A percentile compares a stretch with the other conserved stretches of the same genome.
phyloP scores from a whole-genome alignment of 2,329 filamentous ascomycete species.

The Drechslerella dactyloides region DNA sequence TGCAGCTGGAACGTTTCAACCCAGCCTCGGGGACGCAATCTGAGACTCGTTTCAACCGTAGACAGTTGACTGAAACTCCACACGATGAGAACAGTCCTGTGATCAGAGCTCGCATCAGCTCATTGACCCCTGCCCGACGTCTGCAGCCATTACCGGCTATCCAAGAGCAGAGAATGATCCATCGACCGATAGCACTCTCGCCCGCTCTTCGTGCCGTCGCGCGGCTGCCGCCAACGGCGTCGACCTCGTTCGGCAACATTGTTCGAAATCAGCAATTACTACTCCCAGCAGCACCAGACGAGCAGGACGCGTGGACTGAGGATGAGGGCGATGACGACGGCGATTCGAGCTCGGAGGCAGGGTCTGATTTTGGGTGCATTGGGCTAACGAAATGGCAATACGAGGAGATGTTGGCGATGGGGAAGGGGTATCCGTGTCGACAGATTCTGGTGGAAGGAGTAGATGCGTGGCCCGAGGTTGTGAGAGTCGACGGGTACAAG shows the following conservation, averaged over 20 bases:
- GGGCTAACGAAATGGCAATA: constrained; percentile 59
- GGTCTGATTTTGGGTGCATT: constrained; percentile 57
- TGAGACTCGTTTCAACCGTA: too few species aligned
- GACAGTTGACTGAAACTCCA: too few species aligned
- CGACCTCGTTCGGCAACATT: not conserved
- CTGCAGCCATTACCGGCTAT: not conserved
- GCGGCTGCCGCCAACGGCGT: not conserved
- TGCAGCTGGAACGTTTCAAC: too few species aligned
- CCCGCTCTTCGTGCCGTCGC: not conserved
- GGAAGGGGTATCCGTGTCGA: constrained; percentile 56
- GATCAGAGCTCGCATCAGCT: not conserved
- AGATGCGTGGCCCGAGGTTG: constrained; percentile 28
- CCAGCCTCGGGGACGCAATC: too few species aligned
- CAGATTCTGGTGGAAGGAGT: constrained; percentile 55
- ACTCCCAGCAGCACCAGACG: not conserved
- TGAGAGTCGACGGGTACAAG: constrained; percentile 29
- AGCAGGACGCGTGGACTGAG: not conserved
- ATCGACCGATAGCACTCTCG: not conserved
- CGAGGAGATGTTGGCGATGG: constrained; percentile 56
- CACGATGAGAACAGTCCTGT: too few species aligned
- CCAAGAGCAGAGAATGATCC: not conserved
- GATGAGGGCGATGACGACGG: constrained; percentile 2
- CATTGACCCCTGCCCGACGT: not conserved
- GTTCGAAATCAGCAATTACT: not conserved
- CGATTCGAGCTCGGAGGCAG: constrained; percentile 10